Conservation (phyloP, 306 rosid genomes). For the Lathyrus oleraceus region DNA sequence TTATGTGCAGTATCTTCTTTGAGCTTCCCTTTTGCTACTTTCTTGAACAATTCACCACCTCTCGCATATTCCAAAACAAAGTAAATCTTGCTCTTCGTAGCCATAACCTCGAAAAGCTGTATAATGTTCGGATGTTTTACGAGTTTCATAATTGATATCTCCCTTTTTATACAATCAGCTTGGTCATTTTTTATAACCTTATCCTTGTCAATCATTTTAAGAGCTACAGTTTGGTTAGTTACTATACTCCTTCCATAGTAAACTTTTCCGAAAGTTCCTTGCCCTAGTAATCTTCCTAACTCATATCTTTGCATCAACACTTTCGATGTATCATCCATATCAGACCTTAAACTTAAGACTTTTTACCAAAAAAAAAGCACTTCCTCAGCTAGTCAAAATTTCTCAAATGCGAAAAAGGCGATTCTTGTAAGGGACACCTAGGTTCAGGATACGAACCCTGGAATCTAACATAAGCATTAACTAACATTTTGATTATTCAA, state of each 20-base stretch:
- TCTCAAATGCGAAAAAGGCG: not conserved
- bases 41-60: constrained; percentile 57
- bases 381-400: constrained; percentile 22
- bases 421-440: constrained; percentile 18
- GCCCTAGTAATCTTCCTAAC: constrained; percentile 54
- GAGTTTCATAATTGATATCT: constrained; percentile 50
- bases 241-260: constrained; percentile 45
- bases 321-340: constrained; percentile 47
- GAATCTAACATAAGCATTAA: constrained; percentile 23
- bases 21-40: constrained; percentile 49
- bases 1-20: constrained; percentile 50
- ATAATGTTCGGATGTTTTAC: constrained; percentile 53
- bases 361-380: constrained; percentile 16
- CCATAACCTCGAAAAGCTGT: constrained; percentile 58
- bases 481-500: not conserved
- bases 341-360: constrained; percentile 30
- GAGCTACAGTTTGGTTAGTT: constrained; percentile 49
- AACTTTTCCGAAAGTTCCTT: constrained; percentile 62
- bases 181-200: constrained; percentile 41
- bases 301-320: constrained; percentile 56
- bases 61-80: constrained; percentile 55
- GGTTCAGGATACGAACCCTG: not conserved
- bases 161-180: constrained; percentile 43
- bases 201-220: constrained; percentile 54
- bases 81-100: constrained; percentile 51